Evolutionary conservation across 495 filamentous ascomycete genomes (phyloP), one percentile per base, ranked within the genome.

Genomic region (Daldinia vernicosa): DNA sequence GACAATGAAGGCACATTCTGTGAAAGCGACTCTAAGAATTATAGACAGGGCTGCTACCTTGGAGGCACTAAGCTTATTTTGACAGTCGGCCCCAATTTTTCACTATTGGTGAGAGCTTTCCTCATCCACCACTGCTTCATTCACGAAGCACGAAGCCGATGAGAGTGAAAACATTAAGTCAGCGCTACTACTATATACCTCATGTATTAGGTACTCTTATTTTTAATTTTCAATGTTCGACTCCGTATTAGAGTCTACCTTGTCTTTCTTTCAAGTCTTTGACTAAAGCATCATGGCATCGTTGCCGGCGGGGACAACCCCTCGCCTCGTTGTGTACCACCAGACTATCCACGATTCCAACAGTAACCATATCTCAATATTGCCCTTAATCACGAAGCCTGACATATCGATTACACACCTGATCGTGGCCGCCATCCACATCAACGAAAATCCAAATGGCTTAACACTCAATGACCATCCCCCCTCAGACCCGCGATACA

Each of bases 401-500:
- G 74, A 74, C 35, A 85, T 86, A 53, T 64, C 71, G 1, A 79
- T 90, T 57, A 93, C 92, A 0, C 92, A 95, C 74, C 70, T 94
- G 35, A 93, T 93, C 63, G 74, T 96, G 50, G 92, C 92, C 7
- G 92, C 93, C 3, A 88, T 96, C 58, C 93, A 95, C 76, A 80
- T 95, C 76, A 94, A 95, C 74, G 85, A 91, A 67, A 83, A 85
- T 53, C 75, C 83, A 0, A 79, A 87, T 28, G 82, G 79, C 7
- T 84, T 94, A 67, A 91, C 89, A 1, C 87, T 94, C 50, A 96
- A 96, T 74, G 88, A 96, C 81, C 89, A 93, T 71, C 83, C 83
- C 3, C 89, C 88, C 1, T 79, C 84, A 0, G 79, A 88, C 71
- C 77, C 87, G 5, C 84, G 86, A 30, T 89, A 86, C 73, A 75